Evolutionary conservation across 139 green algal genomes (phyloP), one percentile per base, ranked within the genome.

Genomic region (Closterium sp.): DNA sequence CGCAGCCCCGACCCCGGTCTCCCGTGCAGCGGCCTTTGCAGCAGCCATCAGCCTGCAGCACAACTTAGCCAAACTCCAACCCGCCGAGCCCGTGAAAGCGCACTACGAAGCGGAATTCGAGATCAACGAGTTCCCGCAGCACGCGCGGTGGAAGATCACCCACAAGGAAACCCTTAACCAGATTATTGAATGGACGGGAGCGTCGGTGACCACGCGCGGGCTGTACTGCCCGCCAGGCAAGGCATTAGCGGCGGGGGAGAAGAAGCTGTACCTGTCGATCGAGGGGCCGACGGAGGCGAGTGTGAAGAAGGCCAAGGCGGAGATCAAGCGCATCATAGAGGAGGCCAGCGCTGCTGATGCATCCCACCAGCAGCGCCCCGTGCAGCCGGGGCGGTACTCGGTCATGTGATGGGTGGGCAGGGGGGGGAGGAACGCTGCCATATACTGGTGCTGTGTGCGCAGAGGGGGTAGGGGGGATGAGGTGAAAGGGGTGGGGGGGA

Each of bases 101-200:
- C 96, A 98, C 92, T 99, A 97, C 94, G 96, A 98, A 93, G 94
- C 96, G 13, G 98, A 99, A 95, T 93, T 99, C 73, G 98, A 99
- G 93, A 99, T 99, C 95, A 99, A 99, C 92, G 98, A 99, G 96
- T 99, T 99, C 96, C 97, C 97, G 38, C 98, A 99, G 97, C 96
- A 98, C 85, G 97, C 94, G 24, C 87, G 94, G 32, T 96, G 91
- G 89, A 95, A 99, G 97, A 96, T 99, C 30, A 99, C 98, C 24
- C 98, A 99, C 92, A 97, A 97, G 86, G 97, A 99, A 24, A 97
- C 96, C 4, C 95, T 99, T 27, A 91, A 93, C 22, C 88, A 97
- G 87, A 97, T 99, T 45, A 97, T 94, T 9, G 97, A 99, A 89
- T 95, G 97, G 38, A 98, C 97, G 0, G 98, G 97, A 6, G 97